Conservation (phyloP, 75 land plant genomes). For the Sequoiadendron giganteum region DNA sequence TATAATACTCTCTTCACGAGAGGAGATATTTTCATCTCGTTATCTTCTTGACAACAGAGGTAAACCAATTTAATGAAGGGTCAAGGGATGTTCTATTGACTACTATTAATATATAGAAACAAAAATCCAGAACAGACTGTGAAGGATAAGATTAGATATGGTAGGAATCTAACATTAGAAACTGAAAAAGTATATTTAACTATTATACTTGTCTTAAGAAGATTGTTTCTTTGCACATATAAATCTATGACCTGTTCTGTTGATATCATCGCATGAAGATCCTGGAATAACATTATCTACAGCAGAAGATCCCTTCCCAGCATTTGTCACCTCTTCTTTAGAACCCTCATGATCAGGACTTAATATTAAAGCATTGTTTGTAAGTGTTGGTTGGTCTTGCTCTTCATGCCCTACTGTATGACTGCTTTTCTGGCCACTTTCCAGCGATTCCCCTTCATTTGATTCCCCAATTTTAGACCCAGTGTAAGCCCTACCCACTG, state of each 20-base stretch:
- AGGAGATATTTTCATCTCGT: too few relatives aligned
- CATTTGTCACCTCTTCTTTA: conserved; percentile 62
- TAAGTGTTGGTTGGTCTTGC: conserved; percentile 48
- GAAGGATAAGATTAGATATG: neutral
- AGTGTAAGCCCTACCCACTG: conserved; percentile 67
- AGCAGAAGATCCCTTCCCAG: conserved; percentile 30
- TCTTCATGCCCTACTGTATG: conserved; percentile 27
- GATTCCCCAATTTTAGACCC: conserved; percentile 69
- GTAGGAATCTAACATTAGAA: neutral
- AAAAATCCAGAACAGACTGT: too few relatives aligned
- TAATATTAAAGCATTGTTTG: conserved; percentile 66
- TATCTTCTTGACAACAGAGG: too few relatives aligned
- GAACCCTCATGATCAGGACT: conserved; percentile 45
- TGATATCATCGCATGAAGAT: conserved; percentile 25
- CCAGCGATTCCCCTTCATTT: conserved; percentile 70
- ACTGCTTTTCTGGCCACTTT: conserved; percentile 66
- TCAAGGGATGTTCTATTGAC: too few relatives aligned
- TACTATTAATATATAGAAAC: too few relatives aligned
- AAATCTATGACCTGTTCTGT: conserved; percentile 36
- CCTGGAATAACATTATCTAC: conserved; percentile 24
- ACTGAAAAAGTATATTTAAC: neutral
- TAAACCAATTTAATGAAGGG: too few relatives aligned
- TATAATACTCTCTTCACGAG: too few relatives aligned
- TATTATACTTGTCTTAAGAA: neutral
- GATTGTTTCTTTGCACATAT: neutral